Base-by-base conservation (phyloP, 129 eudicot species). In the Pulicaria dysenterica region DNA sequence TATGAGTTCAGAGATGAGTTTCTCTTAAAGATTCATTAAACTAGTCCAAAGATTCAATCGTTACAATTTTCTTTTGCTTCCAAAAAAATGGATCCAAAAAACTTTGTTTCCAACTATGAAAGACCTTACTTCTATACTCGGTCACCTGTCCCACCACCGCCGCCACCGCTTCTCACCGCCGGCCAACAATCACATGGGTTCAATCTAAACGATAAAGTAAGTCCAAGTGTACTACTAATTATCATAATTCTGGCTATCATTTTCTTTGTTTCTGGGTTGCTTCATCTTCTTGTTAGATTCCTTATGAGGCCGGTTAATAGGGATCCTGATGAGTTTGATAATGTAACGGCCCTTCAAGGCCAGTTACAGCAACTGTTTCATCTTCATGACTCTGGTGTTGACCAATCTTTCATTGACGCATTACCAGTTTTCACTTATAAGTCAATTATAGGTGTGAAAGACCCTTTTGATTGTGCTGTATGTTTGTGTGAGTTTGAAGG, bases 391-490 rank as follows among this genome's bases (percentile, higher is more conserved):
- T 66, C 94, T 5, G 97, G 97, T 7, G 94, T 92, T 51, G 97
- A 89, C 46, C 97, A 92, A 62, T 83, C 91, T 40, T 92, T 80
- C 62, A 92, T 92, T 49, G 97, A 92, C 67, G 74, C 91, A 3
- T 79, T 92, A 16, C 96, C 97, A 50, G 80, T 89, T 14, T 89
- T 92, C 70, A 78, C 49, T 36, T 92, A 92, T 84, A 92, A 86
- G 15, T 79, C 75, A 5, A 70, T 70, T 40, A 70, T 41, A 16
- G 65, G 75, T 70, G 64, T 70, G 9, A 70, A 56, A 24, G 84
- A 84, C 72, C 97, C 97, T 17, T 88, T 91, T 77, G 97, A 91
- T 80, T 91, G 97, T 83, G 97, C 97, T 76, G 96, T 91, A 50
- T 91, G 97, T 79, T 79, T 91, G 68, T 88, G 89, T 82, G 96